These are phyloP conservation scores for Pilobolus umbonatus DNA, from an alignment of 192 early-diverging fungal species.

Conservation along the genomic window DNA sequence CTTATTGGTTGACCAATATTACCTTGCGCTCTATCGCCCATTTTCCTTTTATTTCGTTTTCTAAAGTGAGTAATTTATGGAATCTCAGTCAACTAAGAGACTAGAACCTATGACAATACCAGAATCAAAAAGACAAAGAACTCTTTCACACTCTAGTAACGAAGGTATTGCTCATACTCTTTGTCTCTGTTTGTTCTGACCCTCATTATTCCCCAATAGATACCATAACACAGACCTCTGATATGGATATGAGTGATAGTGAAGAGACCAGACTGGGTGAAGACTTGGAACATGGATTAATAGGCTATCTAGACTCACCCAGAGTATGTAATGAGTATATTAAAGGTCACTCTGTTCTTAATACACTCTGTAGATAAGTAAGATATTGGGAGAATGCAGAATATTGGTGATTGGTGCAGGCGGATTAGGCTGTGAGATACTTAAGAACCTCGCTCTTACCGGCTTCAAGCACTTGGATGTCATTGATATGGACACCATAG, in stretches of 20 bases:
- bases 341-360: neutral
- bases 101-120: slow-evolving; percentile 8
- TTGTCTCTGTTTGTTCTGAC: neutral
- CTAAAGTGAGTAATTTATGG: neutral
- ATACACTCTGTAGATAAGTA: slow-evolving; percentile 1
- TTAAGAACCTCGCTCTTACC: slow-evolving; percentile 76
- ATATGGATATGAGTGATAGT: neutral
- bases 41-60: neutral
- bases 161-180: neutral
- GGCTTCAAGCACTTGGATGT: slow-evolving; percentile 79
- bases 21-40: too few species aligned
- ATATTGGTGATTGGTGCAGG: slow-evolving; percentile 82
- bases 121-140: slow-evolving; percentile 8
- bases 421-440: slow-evolving; percentile 79
- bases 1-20: too few species aligned
- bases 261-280: neutral
- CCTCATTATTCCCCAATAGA: neutral
- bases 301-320: neutral
- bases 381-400: slow-evolving; percentile 47
- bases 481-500: slow-evolving; percentile 90
- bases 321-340: neutral
- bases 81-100: neutral
- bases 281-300: slow-evolving; percentile 1
- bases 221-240: neutral
- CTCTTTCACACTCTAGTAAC: neutral